These are phyloP conservation scores for Acanthamoeba royreba DNA, from an alignment of 208 protist genomes.

Conservation along the genomic window DNA sequence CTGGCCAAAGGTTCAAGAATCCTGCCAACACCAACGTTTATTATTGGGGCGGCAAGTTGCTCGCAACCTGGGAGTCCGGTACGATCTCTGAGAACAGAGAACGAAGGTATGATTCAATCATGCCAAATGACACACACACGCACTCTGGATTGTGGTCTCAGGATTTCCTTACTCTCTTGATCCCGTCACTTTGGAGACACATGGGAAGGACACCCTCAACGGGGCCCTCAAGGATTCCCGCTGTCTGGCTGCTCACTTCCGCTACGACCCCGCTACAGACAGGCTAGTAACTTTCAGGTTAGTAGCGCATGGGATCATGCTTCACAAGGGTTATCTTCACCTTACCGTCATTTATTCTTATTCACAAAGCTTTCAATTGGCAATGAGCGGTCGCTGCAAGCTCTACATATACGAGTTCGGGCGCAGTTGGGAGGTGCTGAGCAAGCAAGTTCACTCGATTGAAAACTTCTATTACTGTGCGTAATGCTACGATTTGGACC, in stretches of 20 bases:
- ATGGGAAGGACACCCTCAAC: constrained; percentile 43
- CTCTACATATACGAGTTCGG: constrained; percentile 58
- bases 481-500: not conserved
- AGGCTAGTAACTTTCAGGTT: constrained; percentile 19
- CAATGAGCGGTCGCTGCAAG: not conserved
- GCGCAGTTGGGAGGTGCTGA: constrained; percentile 17
- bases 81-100: no score
- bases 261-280: constrained; percentile 17
- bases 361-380: not conserved
- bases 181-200: constrained; percentile 49
- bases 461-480: constrained; percentile 46
- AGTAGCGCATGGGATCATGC: no score
- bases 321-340: not conserved
- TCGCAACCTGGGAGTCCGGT: constrained; percentile 44
- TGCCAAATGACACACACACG: not conserved
- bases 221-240: constrained; percentile 35
- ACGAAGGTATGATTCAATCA: no score
- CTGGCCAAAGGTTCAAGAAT: constrained; percentile 6
- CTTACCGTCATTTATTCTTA: not conserved
- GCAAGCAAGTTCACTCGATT: constrained; percentile 28
- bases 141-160: not conserved
- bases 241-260: constrained; percentile 52
- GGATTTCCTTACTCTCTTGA: constrained; percentile 46
- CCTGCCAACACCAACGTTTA: constrained; percentile 61
- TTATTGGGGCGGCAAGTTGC: constrained; percentile 55